phyloP scores from a whole-genome alignment of 805 yeast species.

The Spathaspora girioi region DNA sequence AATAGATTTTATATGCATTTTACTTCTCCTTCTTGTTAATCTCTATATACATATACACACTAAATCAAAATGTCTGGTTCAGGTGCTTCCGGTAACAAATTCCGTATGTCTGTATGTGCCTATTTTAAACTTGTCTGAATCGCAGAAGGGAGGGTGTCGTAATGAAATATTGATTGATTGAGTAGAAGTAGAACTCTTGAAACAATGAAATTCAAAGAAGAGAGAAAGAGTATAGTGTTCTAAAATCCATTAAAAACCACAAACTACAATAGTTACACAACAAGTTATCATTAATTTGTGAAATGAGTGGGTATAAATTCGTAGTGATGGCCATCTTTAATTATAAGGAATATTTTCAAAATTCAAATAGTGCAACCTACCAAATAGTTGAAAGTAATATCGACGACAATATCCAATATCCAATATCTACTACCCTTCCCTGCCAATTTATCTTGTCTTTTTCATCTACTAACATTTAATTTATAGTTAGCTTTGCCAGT shows the following conservation, averaged over 20 bases:
- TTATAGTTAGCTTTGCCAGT: conserved; percentile 94
- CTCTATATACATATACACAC: conserved; percentile 1
- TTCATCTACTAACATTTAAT: conserved; percentile 17
- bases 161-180: not conserved
- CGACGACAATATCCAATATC: not conserved
- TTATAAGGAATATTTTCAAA: too few species aligned
- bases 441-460: not conserved
- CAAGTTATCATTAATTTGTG: too few species aligned
- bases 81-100: conserved; percentile 99
- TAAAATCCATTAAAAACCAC: not conserved
- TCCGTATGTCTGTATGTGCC: conserved; percentile 94
- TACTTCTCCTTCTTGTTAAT: not conserved
- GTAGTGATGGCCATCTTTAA: too few species aligned
- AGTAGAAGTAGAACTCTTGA: not conserved
- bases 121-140: not conserved
- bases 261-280: too few species aligned
- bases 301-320: too few species aligned
- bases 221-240: not conserved
- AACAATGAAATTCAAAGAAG: not conserved
- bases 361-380: too few species aligned
- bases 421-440: not conserved
- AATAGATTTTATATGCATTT: not conserved
- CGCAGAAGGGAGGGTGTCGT: not conserved
- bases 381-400: too few species aligned
- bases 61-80: conserved; percentile 69